Conservation (phyloP, 2,329 filamentous ascomycete genomes). For the Teratosphaeria epicoccoides region DNA sequence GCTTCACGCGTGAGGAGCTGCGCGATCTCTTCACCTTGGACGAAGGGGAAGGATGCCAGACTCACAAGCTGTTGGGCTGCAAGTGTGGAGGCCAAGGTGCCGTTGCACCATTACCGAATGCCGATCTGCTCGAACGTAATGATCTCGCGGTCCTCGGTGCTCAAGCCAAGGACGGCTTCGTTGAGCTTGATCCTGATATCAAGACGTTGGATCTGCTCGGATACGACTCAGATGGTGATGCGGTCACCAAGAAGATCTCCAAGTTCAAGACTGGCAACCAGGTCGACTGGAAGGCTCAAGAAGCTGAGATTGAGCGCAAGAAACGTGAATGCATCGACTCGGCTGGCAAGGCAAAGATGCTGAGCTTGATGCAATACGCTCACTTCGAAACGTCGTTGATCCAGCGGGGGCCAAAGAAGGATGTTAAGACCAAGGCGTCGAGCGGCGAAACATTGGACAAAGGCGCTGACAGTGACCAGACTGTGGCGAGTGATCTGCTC, state of each 20-base stretch:
- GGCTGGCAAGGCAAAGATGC: slow-evolving; percentile 32
- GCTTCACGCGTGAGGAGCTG: slow-evolving; percentile 56
- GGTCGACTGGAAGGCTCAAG: slow-evolving; percentile 27
- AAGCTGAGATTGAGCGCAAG: slow-evolving; percentile 19
- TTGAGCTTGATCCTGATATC: not conserved
- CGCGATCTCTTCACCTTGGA: slow-evolving; percentile 58
- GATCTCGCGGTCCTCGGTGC: slow-evolving; percentile 15
- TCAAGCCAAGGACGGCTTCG: slow-evolving; percentile 3
- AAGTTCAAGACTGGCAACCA: slow-evolving; percentile 26
- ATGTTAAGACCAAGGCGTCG: not conserved
- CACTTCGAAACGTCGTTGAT: slow-evolving; percentile 37
- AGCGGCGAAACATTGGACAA: slow-evolving; percentile 8
- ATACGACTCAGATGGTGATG: slow-evolving; percentile 18
- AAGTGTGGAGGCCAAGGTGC: slow-evolving; percentile 47
- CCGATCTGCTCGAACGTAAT: slow-evolving; percentile 12
- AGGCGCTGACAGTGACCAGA: slow-evolving; percentile 10
- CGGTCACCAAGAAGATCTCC: slow-evolving; percentile 8
- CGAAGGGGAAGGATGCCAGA: slow-evolving; percentile 50
- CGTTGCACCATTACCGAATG: slow-evolving; percentile 12
- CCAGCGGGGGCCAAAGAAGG: not conserved
- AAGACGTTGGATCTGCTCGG: slow-evolving; percentile 15
- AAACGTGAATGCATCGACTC: slow-evolving; percentile 24
- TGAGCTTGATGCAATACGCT: slow-evolving; percentile 44
- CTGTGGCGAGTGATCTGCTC: slow-evolving; percentile 15
- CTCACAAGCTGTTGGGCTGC: slow-evolving; percentile 57